A percentile compares a stretch with the other conserved stretches of the same genome.
Conservation (phyloP, 345 rosid genomes). For the Kernera saxatilis region DNA sequence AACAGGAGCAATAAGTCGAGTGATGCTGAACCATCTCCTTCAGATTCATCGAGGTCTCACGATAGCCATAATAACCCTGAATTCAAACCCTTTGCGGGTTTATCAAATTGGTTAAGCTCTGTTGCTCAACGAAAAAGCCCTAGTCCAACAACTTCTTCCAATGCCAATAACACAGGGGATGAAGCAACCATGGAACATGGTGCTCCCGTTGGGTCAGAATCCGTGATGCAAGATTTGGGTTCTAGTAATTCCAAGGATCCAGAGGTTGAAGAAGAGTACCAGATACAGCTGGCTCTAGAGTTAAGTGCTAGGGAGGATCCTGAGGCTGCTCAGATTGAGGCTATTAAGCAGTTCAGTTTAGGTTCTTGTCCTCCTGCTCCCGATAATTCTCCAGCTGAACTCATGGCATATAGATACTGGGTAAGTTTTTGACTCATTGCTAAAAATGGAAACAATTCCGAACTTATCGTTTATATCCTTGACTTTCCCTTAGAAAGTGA, state of each 20-base stretch:
- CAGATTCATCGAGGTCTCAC: constrained; percentile 39
- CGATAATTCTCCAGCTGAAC: constrained; percentile 81
- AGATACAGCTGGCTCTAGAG: constrained; percentile 86
- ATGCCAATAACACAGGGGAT: constrained; percentile 37
- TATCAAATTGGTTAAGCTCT: constrained; percentile 81
- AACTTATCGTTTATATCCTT: neutral
- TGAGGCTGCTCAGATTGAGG: constrained; percentile 96
- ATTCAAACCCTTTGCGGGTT: constrained; percentile 61
- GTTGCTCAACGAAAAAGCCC: constrained; percentile 57
- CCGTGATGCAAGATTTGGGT: constrained; percentile 48
- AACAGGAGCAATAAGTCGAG: constrained; percentile 48
- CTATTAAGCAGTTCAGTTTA: constrained; percentile 89
- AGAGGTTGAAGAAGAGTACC: constrained; percentile 86
- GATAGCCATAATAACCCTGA: constrained; percentile 30
- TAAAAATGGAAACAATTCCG: neutral
- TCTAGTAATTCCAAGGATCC: constrained; percentile 63
- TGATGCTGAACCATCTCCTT: constrained; percentile 44
- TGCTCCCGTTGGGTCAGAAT: constrained; percentile 44
- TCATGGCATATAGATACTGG: constrained; percentile 93
- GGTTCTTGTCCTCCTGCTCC: constrained; percentile 57
- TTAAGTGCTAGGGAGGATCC: constrained; percentile 98
- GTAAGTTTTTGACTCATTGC: constrained; percentile 41
- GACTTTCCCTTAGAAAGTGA: neutral
- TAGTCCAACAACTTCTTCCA: constrained; percentile 57
- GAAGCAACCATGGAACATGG: constrained; percentile 35